These are phyloP conservation scores for Phaeosphaeriaceae sp. DNA, from an alignment of 2,329 filamentous ascomycete species.

Conservation along the genomic window DNA sequence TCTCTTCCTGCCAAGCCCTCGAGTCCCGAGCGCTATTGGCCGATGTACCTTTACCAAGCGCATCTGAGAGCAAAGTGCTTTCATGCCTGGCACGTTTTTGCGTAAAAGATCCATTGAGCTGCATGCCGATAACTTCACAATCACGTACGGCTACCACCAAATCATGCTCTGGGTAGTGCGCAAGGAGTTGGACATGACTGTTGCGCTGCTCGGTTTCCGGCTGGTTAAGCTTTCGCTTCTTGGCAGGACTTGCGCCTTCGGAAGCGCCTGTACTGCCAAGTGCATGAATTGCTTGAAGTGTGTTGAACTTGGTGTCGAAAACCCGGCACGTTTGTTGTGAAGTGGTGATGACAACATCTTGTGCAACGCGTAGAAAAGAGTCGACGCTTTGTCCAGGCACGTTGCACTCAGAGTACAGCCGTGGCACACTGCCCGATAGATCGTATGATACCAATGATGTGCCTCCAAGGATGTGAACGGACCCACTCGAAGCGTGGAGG, in stretches of 20 bases:
- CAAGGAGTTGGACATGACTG: slow-evolving; percentile 27
- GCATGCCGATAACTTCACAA: slow-evolving; percentile 71
- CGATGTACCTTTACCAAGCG: slow-evolving; percentile 70
- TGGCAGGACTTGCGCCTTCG: slow-evolving; percentile 41
- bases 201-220: slow-evolving; percentile 54
- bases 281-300: slow-evolving; percentile 54
- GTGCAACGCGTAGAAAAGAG: slow-evolving; percentile 73
- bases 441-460: slow-evolving; percentile 69
- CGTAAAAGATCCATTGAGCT: slow-evolving; percentile 51
- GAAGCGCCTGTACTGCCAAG: slow-evolving; percentile 29
- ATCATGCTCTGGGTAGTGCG: slow-evolving; percentile 71
- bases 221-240: slow-evolving; percentile 44
- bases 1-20: slow-evolving; percentile 38
- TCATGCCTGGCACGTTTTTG: slow-evolving; percentile 48
- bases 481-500: slow-evolving; percentile 70
- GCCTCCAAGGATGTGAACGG: slow-evolving; percentile 66
- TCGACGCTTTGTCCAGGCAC: slow-evolving; percentile 61
- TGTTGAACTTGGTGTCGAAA: slow-evolving; percentile 74
- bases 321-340: slow-evolving; percentile 61
- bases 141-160: slow-evolving; percentile 71
- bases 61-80: slow-evolving; percentile 73
- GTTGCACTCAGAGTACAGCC: slow-evolving; percentile 60
- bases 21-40: slow-evolving; percentile 12
- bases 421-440: slow-evolving; percentile 69
- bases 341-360: slow-evolving; percentile 70